Base-by-base conservation (phyloP, 2,329 filamentous ascomycete species). In the Bimuria novae-zelandiae region DNA sequence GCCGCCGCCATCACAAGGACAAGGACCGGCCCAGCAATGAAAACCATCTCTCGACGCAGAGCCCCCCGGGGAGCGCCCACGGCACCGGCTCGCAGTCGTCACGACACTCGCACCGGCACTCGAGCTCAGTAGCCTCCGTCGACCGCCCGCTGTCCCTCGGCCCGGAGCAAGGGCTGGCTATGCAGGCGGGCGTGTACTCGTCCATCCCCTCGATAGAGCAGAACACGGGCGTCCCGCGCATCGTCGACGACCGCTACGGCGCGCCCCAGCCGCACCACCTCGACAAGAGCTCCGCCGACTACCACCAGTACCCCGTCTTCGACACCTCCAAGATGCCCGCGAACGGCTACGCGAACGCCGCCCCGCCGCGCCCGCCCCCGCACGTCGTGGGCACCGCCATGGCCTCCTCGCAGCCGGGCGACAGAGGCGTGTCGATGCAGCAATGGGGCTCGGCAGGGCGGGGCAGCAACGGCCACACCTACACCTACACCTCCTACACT, bases 241-340 rank as follows among this genome's bases (percentile, higher is more conserved):
- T 88, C 44, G 84, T 84, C 68, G 76, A 82, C 52, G 87, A 90
- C 57, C 75, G 51, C 80, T 83, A 86, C 62, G 85, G 86, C 70
- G 89, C 94, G 51, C 89, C 89, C 52, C 81, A 89, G 54, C 90
- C 92, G 25, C 89, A 94, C 73, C 90, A 96, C 67, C 77, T 95
- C 49, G 92, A 91, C 73, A 92, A 91, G 76, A 81, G 80, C 60
- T 84, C 84, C 43, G 78, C 79, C 63, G 92, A 97, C 74, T 96
- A 87, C 70, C 91, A 96, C 76, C 93, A 96, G 69, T 96, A 97
- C 72, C 91, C 92, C 36, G 83, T 83, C 47, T 85, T 89, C 71
- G 86, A 88, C 61, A 78, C 84, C 25, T 75, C 81, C 33, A 69
- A 78, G 50, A 75, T 79, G 36, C 75, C 77, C 55, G 76, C 79